Conservation (phyloP, 2,329 filamentous ascomycete genomes). For the Alternaria solani region DNA sequence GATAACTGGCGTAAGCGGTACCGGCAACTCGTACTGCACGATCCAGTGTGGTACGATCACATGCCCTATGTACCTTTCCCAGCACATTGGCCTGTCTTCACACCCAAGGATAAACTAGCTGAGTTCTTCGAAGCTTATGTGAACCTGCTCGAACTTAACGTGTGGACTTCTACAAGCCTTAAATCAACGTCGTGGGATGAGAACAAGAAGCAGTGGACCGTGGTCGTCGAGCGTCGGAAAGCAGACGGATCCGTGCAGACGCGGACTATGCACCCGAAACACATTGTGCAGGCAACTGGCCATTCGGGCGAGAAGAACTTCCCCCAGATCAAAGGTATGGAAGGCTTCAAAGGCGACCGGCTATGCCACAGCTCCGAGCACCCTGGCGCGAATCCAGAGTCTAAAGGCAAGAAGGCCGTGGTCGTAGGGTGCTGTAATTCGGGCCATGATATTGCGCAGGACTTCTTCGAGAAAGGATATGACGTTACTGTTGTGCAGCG, state of each 20-base stretch:
- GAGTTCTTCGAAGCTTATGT: constrained; percentile 52
- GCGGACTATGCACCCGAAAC: constrained; percentile 38
- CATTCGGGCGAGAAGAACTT: constrained; percentile 46
- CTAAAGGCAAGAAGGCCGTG: constrained; percentile 54
- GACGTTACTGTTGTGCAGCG: constrained; percentile 60
- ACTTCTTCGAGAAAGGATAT: constrained; percentile 55
- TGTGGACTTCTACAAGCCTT: constrained; percentile 51
- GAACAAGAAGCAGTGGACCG: constrained; percentile 48
- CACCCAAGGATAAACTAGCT: constrained; percentile 48
- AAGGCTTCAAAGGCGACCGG: constrained; percentile 49
- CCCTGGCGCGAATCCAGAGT: constrained; percentile 41
- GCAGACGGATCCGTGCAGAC: constrained; percentile 31
- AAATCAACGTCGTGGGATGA: constrained; percentile 52
- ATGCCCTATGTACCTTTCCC: constrained; percentile 49
- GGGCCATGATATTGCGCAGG: constrained; percentile 59
- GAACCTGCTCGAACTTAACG: constrained; percentile 49
- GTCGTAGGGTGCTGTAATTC: constrained; percentile 60
- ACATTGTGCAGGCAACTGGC: constrained; percentile 43
- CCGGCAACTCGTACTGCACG: constrained; percentile 54
- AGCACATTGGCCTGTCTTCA: constrained; percentile 44
- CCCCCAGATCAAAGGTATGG: constrained; percentile 40
- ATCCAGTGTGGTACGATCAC: constrained; percentile 52
- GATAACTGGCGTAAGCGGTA: constrained; percentile 59
- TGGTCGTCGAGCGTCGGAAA: constrained; percentile 40
- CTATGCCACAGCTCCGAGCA: constrained; percentile 45